A percentile compares a stretch with the other conserved stretches of the same genome.
These are phyloP conservation scores for Fraxinus anomala DNA, from an alignment of 257 asterid genomes.

Conservation along the genomic window DNA sequence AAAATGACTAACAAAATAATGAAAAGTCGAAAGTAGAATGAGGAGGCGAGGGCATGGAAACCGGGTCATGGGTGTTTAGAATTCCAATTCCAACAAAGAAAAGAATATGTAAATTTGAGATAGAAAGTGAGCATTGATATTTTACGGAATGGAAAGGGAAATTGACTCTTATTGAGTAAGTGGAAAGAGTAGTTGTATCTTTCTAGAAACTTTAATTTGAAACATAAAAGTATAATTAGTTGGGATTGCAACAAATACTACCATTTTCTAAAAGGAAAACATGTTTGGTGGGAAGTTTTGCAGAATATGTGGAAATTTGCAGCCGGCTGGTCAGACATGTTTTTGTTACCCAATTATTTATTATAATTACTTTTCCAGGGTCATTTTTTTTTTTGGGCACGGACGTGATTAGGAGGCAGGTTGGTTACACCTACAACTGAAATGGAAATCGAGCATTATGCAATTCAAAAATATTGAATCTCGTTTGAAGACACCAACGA, in stretches of 20 bases:
- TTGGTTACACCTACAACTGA: too few relatives aligned
- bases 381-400: too few relatives aligned
- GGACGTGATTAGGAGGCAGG: too few relatives aligned
- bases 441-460: too few relatives aligned
- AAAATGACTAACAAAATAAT: neutral
- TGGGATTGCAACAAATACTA: conserved; percentile 18
- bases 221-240: neutral
- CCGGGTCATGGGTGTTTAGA: neutral
- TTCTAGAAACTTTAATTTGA: conserved; percentile 34
- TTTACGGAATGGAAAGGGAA: neutral
- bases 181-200: conserved; percentile 25
- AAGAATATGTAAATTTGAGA: neutral
- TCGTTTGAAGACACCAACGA: too few relatives aligned
- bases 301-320: conserved; percentile 35
- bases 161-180: neutral
- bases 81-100: neutral
- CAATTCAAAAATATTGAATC: too few relatives aligned
- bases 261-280: conserved; percentile 20
- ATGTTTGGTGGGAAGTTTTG: conserved; percentile 36
- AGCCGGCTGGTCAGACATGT: conserved; percentile 27
- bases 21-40: neutral
- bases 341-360: too few relatives aligned
- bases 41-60: too few relatives aligned
- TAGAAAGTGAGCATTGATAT: neutral
- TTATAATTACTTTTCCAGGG: too few relatives aligned